phyloP scores from a whole-genome alignment of 768 basidiomycete species.

The Suillus subaureus region DNA sequence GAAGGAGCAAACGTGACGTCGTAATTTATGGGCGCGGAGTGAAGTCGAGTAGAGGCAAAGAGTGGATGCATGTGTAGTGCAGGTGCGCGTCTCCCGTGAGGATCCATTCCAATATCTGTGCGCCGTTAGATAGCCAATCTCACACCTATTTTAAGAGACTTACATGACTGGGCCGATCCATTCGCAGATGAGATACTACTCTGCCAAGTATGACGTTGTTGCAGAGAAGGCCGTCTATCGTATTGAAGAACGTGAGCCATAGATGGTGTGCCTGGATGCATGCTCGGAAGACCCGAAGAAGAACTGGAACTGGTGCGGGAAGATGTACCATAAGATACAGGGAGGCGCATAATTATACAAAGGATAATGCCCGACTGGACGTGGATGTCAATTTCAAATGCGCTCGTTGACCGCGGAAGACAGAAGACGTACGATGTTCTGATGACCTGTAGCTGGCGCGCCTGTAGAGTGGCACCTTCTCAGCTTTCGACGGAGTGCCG shows the following conservation, averaged over 20 bases:
- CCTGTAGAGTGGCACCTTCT: constrained; percentile 42
- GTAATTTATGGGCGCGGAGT: constrained; percentile 64
- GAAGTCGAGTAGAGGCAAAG: constrained; percentile 55
- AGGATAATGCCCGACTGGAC: constrained; percentile 32
- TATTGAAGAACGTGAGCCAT: too few species aligned
- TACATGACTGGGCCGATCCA: constrained; percentile 44
- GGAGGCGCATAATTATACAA: constrained; percentile 35
- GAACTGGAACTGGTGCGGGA: constrained; percentile 56
- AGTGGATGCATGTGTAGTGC: constrained; percentile 65
- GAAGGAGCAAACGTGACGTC: constrained; percentile 61
- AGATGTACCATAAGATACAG: constrained; percentile 39
- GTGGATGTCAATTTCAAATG: constrained; percentile 8
- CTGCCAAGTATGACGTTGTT: constrained; percentile 51
- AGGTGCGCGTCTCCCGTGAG: constrained; percentile 28
- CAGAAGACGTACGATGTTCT: constrained; percentile 44
- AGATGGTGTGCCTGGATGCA: constrained; percentile 41
- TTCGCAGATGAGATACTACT: constrained; percentile 40
- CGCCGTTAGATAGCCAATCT: constrained; percentile 1
- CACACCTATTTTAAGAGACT: constrained; percentile 21
- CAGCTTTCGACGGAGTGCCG: constrained; percentile 31
- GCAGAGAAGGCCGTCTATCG: constrained; percentile 49
- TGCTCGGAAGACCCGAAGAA: constrained; percentile 44
- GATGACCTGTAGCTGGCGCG: constrained; percentile 46
- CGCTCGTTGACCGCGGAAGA: constrained; percentile 7
- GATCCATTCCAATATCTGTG: constrained; percentile 24